A percentile compares a stretch with the other conserved stretches of the same genome.
Conservation (phyloP, 495 filamentous ascomycete species). For the Schizothecium vesticola region DNA sequence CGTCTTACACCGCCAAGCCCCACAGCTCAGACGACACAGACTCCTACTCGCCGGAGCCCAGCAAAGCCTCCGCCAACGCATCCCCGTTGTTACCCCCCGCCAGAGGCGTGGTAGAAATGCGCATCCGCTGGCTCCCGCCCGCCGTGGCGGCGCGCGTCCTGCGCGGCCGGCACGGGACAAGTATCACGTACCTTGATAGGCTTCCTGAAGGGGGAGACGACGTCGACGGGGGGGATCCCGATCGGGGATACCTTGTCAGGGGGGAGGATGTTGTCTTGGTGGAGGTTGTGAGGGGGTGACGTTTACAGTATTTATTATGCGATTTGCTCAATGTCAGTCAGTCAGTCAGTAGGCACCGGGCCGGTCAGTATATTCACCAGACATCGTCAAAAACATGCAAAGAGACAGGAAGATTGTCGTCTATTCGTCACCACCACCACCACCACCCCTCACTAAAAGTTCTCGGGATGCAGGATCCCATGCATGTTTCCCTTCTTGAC, state of each 20-base stretch:
- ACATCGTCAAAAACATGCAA: neutral
- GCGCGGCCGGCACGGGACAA: neutral
- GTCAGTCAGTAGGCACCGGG: too few relatives aligned
- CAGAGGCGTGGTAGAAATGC: neutral
- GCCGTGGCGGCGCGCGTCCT: neutral
- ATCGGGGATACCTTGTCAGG: neutral
- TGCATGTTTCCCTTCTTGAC: constrained; percentile 71
- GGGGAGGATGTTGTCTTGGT: neutral
- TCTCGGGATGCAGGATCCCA: constrained; percentile 70
- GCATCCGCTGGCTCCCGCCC: neutral
- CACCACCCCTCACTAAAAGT: constrained; percentile 33
- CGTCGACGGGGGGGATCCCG: neutral
- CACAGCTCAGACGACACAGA: neutral
- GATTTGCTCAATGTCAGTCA: too few relatives aligned
- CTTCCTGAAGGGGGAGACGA: neutral
- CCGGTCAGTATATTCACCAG: too few relatives aligned
- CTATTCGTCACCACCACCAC: neutral
- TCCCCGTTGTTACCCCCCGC: neutral
- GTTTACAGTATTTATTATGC: neutral
- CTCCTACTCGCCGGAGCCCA: neutral
- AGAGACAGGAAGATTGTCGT: neutral
- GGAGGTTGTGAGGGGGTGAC: neutral
- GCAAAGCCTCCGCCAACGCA: neutral
- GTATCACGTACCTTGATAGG: neutral
- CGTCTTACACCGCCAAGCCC: neutral